A percentile compares a stretch with the other conserved stretches of the same genome.
Evolutionary conservation across 2,329 filamentous ascomycete genomes (phyloP).

Genomic region (Colletotrichum coccodes): DNA sequence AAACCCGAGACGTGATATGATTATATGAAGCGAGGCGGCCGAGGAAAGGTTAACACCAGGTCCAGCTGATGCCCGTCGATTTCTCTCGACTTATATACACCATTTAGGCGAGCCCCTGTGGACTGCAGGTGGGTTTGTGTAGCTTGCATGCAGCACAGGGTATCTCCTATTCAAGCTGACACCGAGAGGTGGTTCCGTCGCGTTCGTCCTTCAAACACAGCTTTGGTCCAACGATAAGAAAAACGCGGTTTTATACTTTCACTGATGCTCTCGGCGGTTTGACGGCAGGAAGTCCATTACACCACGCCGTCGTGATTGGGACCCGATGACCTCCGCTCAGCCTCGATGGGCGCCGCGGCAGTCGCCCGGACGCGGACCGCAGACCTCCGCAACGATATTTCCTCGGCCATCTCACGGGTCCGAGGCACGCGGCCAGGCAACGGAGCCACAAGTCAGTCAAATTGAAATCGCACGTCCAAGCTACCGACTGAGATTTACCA

Average conservation of each 20-base stretch:
- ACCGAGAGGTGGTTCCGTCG: not conserved
- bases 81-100: not conserved
- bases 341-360: not conserved
- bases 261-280: not conserved
- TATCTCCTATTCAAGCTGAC: not conserved
- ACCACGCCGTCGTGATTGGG: not conserved
- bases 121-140: no score
- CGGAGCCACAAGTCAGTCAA: not conserved
- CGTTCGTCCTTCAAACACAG: not conserved
- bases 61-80: not conserved
- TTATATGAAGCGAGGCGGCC: no score
- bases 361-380: not conserved
- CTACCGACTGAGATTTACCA: not conserved
- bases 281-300: not conserved
- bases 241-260: not conserved
- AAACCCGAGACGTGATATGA: not conserved
- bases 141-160: not conserved
- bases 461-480: not conserved
- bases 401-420: not conserved
- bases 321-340: not conserved
- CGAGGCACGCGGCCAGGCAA: not conserved
- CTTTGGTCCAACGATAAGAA: not conserved
- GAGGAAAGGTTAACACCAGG: not conserved
- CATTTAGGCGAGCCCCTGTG: no score
- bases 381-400: constrained; percentile 25